phyloP scores from a whole-genome alignment of 2,329 filamentous ascomycete species.

The Ophiocordyceps camponoti-leonardi region DNA sequence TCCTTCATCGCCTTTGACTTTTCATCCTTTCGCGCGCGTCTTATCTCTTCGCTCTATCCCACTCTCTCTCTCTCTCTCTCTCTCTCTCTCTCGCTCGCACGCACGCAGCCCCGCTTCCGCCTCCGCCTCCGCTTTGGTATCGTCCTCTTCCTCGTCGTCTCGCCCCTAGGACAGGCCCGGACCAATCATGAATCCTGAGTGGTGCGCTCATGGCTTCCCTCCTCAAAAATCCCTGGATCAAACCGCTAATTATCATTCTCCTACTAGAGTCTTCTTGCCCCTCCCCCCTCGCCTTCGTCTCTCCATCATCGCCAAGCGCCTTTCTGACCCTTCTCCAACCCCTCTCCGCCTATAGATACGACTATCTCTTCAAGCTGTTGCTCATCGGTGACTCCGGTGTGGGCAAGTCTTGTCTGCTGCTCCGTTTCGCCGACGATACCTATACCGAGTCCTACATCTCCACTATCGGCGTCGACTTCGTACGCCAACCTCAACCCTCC shows the following conservation, averaged over 20 bases:
- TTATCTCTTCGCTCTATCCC: too few relatives aligned
- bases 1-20: not conserved
- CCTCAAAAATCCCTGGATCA: slow-evolving; percentile 6
- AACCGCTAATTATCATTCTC: not conserved
- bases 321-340: not conserved
- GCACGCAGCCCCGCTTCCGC: slow-evolving; percentile 3
- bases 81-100: not conserved
- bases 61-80: not conserved
- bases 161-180: slow-evolving; percentile 6
- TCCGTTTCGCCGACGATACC: slow-evolving; percentile 97
- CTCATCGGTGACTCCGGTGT: slow-evolving; percentile 99
- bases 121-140: slow-evolving; percentile 1
- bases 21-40: too few relatives aligned
- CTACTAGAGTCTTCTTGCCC: not conserved
- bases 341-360: slow-evolving; percentile 54
- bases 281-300: too few relatives aligned
- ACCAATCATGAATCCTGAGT: slow-evolving; percentile 78
- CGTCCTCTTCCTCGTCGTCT: not conserved
- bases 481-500: slow-evolving; percentile 28
- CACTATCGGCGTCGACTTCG: slow-evolving; percentile 97
- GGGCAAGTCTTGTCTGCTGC: slow-evolving; percentile 95
- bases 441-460: slow-evolving; percentile 99
- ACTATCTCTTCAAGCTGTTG: slow-evolving; percentile 99
- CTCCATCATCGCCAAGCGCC: not conserved
- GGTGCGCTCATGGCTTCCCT: slow-evolving; percentile 38